Conservation (phyloP, 257 asterid species). For the Fraxinus pennsylvanica region DNA sequence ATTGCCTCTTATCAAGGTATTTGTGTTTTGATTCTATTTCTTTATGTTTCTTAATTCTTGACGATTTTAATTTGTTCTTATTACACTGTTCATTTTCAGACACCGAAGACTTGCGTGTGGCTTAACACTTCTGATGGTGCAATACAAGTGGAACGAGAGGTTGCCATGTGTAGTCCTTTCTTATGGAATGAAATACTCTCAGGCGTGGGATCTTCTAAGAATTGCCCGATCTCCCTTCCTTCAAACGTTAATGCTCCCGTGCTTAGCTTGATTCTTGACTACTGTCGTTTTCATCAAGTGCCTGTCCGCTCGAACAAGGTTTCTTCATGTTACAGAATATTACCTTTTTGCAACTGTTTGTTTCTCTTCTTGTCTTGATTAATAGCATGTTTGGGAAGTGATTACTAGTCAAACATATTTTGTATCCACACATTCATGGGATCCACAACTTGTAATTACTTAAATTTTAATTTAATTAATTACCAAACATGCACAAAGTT, state of each 20-base stretch:
- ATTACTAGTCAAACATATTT: too few relatives aligned
- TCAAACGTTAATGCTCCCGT: constrained; percentile 75
- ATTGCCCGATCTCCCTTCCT: constrained; percentile 82
- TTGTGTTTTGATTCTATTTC: neutral
- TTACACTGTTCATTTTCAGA: constrained; percentile 35
- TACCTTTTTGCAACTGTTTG: constrained; percentile 1
- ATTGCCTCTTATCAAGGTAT: neutral
- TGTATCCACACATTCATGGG: too few relatives aligned
- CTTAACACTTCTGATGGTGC: constrained; percentile 84
- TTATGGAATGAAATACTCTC: constrained; percentile 78
- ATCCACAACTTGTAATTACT: too few relatives aligned
- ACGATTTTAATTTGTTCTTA: constrained; percentile 22
- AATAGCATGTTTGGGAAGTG: too few relatives aligned
- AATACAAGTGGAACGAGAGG: constrained; percentile 84
- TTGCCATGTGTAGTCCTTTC: constrained; percentile 83
- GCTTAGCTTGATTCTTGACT: constrained; percentile 85
- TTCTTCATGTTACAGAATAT: constrained; percentile 15
- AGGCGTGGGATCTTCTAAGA: constrained; percentile 86
- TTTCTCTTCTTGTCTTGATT: constrained; percentile 10
- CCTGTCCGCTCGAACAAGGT: constrained; percentile 97
- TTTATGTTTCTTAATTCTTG: neutral
- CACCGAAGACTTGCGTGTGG: constrained; percentile 86
- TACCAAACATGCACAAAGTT: neutral
- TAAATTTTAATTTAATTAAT: too few relatives aligned
- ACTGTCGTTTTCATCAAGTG: constrained; percentile 87